Percentiles rank a stretch among this genome's conserved stretches.
phyloP scores from a whole-genome alignment of 305 asterid genomes.

The Andrographis paniculata region DNA sequence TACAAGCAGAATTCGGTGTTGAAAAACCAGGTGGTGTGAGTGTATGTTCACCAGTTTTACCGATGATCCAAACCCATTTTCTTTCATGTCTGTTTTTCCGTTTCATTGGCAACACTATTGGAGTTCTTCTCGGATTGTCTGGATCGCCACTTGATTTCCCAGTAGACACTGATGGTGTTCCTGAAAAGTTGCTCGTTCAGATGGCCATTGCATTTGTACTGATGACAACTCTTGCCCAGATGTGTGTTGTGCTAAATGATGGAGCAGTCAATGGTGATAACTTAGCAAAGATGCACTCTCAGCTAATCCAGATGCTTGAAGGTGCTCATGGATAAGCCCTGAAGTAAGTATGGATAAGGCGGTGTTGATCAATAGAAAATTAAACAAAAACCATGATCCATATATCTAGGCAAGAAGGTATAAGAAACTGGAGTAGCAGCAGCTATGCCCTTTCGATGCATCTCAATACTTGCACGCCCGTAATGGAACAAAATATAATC shows the following conservation, averaged over 20 bases:
- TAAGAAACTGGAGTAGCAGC: conserved; percentile 99
- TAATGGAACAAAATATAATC: neutral
- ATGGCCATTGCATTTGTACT: conserved; percentile 85
- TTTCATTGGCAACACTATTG: conserved; percentile 75
- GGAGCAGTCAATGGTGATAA: conserved; percentile 86
- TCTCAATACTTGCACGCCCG: conserved; percentile 95
- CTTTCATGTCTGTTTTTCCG: conserved; percentile 75
- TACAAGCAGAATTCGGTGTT: conserved; percentile 45
- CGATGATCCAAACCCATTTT: conserved; percentile 36
- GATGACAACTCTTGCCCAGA: conserved; percentile 62
- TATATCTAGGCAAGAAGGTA: conserved; percentile 23
- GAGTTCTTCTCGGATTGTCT: conserved; percentile 56
- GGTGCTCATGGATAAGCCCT: conserved; percentile 98
- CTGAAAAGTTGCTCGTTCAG: conserved; percentile 57
- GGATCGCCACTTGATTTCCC: conserved; percentile 40
- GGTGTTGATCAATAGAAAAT: conserved; percentile 10
- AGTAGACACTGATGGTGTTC: conserved; percentile 42
- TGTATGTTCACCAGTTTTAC: conserved; percentile 61
- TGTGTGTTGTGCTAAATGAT: conserved; percentile 65
- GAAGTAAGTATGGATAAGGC: conserved; percentile 4
- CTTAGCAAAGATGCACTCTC: conserved; percentile 62
- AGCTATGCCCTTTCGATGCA: conserved; percentile 98
- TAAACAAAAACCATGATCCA: conserved; percentile 16
- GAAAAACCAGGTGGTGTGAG: conserved; percentile 48
- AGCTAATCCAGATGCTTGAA: conserved; percentile 85